phyloP scores from a whole-genome alignment of 73 alveolate species.

The Halteria grandinella region DNA sequence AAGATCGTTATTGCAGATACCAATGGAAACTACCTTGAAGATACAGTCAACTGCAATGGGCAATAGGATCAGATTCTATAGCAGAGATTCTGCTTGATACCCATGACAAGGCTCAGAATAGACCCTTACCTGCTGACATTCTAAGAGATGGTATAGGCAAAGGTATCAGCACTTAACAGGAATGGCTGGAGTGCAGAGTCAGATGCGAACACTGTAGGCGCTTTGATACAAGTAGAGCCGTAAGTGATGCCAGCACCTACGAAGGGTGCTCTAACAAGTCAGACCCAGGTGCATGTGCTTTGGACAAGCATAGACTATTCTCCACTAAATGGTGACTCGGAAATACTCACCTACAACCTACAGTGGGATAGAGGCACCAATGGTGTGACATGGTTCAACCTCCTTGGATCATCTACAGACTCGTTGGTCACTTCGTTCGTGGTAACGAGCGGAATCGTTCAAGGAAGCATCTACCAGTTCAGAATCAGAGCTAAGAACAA shows the following conservation, averaged over 20 bases:
- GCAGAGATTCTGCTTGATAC: not conserved
- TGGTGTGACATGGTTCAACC: slow-evolving; percentile 49
- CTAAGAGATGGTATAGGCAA: not conserved
- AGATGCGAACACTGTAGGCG: slow-evolving; percentile 3
- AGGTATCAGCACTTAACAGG: not conserved
- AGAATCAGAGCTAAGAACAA: slow-evolving; percentile 31
- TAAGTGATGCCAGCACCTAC: slow-evolving; percentile 22
- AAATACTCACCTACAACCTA: slow-evolving; percentile 10
- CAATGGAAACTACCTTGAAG: not conserved
- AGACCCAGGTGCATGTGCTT: slow-evolving; percentile 4
- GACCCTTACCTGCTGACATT: not conserved
- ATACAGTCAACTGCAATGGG: slow-evolving; percentile 9
- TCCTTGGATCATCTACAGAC: slow-evolving; percentile 10
- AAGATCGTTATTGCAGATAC: not conserved
- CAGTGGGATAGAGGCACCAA: slow-evolving; percentile 56
- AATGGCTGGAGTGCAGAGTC: slow-evolving; percentile 33
- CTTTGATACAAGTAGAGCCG: slow-evolving; percentile 18
- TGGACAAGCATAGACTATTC: slow-evolving; percentile 8
- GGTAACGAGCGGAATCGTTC: slow-evolving; percentile 12
- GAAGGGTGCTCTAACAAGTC: not conserved
- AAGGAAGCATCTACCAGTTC: slow-evolving; percentile 41
- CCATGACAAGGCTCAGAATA: slow-evolving; percentile 1
- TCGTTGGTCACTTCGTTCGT: not conserved
- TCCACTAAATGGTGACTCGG: slow-evolving; percentile 39
- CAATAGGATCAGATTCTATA: no score